Base-by-base conservation (phyloP, 1,284 basidiomycete species). In the Exobasidium cylindrosporum region DNA sequence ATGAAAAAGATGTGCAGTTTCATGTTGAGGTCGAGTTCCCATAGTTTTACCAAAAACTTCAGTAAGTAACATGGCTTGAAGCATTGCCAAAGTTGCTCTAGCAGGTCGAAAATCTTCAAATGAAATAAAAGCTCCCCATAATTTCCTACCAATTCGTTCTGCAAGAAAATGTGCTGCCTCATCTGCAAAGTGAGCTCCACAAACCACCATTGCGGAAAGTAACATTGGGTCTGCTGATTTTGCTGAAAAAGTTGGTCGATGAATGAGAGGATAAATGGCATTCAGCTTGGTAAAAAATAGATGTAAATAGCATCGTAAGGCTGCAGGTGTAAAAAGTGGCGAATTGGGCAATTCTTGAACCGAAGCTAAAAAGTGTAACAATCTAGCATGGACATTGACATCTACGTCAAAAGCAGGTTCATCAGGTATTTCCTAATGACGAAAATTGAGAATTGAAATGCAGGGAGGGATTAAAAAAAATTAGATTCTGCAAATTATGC, bases 1-100 rank as follows among this genome's bases (percentile, higher is more conserved):
- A 61, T 73, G 72, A 62, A 73, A 73, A 57, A 72, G 67, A 53
- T 73, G 70, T 4, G 70, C 68, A 65, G 71, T 68, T 57, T 73
- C 72, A 60, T 73, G 72, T 43, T 68, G 70, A 4, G 68, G 70
- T 21, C 72, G 65, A 3, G 67, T 68, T 50, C 67, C 66, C 70
- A 72, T 72, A 58, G 71, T 56, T 58, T 72, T 73, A 54, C 68
- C 68, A 45, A 72, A 73, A 46, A 50, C 56, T 52, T 73, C 72
- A 17, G 70, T 70, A 17, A 74, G 61, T 13, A 74, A 63, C 40
- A 74, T 47, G n/a, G 72, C 72, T 45, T 74, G 72, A 3, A 74
- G 61, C 61, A 74, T 63, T 24, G 70, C 64, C 11, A 74, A 46
- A 6, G 70, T 74, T 24, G 70, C 70, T 24, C 68, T 62, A 14